These are phyloP conservation scores for Aspergillus pseudoglaucus DNA, from an alignment of 2,329 filamentous ascomycete species.

Conservation along the genomic window DNA sequence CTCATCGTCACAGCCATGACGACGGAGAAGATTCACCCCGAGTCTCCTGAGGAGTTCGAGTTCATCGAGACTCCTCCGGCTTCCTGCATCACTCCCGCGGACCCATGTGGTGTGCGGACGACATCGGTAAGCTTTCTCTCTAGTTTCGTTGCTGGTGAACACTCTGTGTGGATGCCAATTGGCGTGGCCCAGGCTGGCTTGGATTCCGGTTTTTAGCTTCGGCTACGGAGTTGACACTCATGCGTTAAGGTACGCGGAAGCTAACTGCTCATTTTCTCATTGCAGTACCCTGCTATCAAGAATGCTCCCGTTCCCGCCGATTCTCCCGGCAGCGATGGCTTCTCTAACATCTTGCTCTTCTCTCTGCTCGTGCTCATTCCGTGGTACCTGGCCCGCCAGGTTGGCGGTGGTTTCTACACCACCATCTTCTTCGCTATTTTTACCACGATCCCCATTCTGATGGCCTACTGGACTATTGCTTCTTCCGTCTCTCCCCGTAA, in stretches of 20 bases:
- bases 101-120: slow-evolving; percentile 55
- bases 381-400: slow-evolving; percentile 71
- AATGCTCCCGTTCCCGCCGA: slow-evolving; percentile 93
- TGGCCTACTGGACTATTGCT: slow-evolving; percentile 71
- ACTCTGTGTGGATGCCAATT: background rate
- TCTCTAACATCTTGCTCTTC: slow-evolving; percentile 76
- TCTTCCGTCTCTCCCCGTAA: slow-evolving; percentile 79
- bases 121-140: slow-evolving; percentile 48
- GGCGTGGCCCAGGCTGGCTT: background rate
- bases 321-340: slow-evolving; percentile 72
- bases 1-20: slow-evolving; percentile 29
- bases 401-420: slow-evolving; percentile 81
- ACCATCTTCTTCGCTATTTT: slow-evolving; percentile 79
- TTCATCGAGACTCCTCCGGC: slow-evolving; percentile 56
- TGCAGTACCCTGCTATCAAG: slow-evolving; percentile 78
- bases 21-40: slow-evolving; percentile 31
- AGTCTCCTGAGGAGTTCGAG: slow-evolving; percentile 45
- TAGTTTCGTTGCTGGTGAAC: background rate
- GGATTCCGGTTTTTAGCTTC: background rate
- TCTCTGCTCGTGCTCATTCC: slow-evolving; percentile 65
- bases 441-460: slow-evolving; percentile 70
- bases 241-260: slow-evolving; percentile 2
- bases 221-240: no score
- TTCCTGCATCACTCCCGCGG: slow-evolving; percentile 44
- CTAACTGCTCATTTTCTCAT: slow-evolving; percentile 11